A percentile compares a stretch with the other conserved stretches of the same genome.
These are phyloP conservation scores for Daldinia loculata DNA, from an alignment of 495 filamentous ascomycete genomes.

Conservation along the genomic window DNA sequence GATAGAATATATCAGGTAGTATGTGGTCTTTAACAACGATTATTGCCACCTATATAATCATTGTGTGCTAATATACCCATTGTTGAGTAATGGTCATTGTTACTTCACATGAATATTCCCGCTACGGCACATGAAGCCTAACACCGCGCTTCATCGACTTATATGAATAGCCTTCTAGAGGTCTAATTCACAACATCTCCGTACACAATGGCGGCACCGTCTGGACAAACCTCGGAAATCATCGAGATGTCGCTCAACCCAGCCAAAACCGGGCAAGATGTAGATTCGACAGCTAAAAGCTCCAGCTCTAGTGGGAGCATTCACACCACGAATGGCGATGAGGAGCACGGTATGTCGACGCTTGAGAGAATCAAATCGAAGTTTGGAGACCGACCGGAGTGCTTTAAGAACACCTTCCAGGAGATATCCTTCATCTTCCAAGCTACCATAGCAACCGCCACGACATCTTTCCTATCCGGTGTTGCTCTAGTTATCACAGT, in stretches of 20 bases:
- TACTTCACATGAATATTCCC: too few species aligned
- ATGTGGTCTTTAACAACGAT: background rate
- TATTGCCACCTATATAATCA: background rate
- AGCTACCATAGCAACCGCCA: constrained; percentile 73
- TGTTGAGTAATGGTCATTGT: background rate
- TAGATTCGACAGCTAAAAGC: constrained; percentile 8
- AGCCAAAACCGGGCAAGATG: constrained; percentile 1
- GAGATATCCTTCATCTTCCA: constrained; percentile 74
- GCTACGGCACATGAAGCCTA: background rate
- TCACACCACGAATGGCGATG: constrained; percentile 10
- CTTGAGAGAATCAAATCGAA: constrained; percentile 37
- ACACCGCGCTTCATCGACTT: background rate
- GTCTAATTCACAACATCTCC: background rate
- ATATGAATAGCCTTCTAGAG: background rate
- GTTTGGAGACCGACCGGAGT: constrained; percentile 42
- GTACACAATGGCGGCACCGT: constrained; percentile 8
- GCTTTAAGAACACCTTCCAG: constrained; percentile 62
- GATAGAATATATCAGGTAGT: background rate
- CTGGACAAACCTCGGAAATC: constrained; percentile 22
- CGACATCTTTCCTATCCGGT: constrained; percentile 67
- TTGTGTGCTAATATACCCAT: background rate
- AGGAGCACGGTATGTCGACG: constrained; percentile 26
- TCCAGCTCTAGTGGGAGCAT: constrained; percentile 8
- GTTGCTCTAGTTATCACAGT: constrained; percentile 69
- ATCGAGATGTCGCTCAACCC: constrained; percentile 20